Evolutionary conservation across 305 asterid species (phyloP).

Genomic region (Fraxinus greggii): DNA sequence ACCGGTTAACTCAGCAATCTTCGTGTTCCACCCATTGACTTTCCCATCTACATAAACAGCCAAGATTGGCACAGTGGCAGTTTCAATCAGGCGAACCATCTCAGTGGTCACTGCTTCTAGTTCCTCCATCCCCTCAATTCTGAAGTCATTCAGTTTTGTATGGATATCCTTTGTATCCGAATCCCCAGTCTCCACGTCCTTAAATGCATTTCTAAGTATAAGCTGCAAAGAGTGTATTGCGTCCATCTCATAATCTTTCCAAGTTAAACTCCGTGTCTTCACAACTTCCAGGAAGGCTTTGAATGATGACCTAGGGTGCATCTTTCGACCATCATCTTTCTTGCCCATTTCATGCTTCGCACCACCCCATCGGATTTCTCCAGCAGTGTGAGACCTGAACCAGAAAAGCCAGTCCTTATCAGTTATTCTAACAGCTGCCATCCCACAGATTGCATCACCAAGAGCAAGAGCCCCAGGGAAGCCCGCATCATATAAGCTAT

Average conservation of each 20-base stretch:
- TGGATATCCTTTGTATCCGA: constrained; percentile 47
- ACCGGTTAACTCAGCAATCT: constrained; percentile 76
- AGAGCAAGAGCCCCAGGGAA: constrained; percentile 85
- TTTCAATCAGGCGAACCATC: constrained; percentile 90
- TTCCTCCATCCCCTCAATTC: constrained; percentile 80
- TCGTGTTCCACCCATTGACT: constrained; percentile 92
- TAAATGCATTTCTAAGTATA: constrained; percentile 68
- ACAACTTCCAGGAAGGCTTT: constrained; percentile 84
- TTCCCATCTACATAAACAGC: constrained; percentile 82
- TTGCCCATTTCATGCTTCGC: constrained; percentile 78
- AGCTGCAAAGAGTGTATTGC: constrained; percentile 93
- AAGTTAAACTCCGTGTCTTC: constrained; percentile 67
- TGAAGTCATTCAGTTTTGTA: constrained; percentile 64
- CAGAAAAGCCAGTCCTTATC: constrained; percentile 90
- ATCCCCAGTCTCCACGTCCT: constrained; percentile 44
- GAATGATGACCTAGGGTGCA: constrained; percentile 93
- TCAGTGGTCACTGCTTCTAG: constrained; percentile 87
- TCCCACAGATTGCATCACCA: constrained; percentile 78
- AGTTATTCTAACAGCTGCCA: constrained; percentile 86
- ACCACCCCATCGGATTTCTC: constrained; percentile 87
- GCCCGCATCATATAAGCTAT: constrained; percentile 85
- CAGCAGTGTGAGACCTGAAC: constrained; percentile 90
- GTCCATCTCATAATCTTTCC: constrained; percentile 96
- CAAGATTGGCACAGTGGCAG: constrained; percentile 91
- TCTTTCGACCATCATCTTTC: constrained; percentile 72